Conservation (phyloP, 176 grass and related monocot species). For the Hsuehochloa calcarea region DNA sequence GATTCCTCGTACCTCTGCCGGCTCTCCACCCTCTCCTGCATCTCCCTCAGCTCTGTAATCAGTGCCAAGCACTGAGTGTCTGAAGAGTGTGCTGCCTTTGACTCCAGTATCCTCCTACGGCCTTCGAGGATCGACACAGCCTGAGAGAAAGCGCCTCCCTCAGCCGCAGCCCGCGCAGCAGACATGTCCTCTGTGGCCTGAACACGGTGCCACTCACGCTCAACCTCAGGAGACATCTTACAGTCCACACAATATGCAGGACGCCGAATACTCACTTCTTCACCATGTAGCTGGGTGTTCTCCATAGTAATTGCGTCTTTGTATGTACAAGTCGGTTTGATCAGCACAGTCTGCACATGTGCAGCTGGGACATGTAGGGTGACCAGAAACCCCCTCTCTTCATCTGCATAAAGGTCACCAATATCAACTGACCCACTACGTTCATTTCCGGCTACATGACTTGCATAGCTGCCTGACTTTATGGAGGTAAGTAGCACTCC, state of each 20-base stretch:
- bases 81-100: slow-evolving; percentile 35
- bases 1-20: slow-evolving; percentile 70
- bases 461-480: slow-evolving; percentile 73
- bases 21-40: slow-evolving; percentile 78
- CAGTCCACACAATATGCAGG: slow-evolving; percentile 28
- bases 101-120: slow-evolving; percentile 47
- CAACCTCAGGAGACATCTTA: slow-evolving; percentile 60
- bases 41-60: slow-evolving; percentile 71
- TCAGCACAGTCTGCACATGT: slow-evolving; percentile 43
- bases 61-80: slow-evolving; percentile 63
- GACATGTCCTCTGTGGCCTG: slow-evolving; percentile 75
- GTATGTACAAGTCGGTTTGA: slow-evolving; percentile 57
- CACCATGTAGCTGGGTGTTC: slow-evolving; percentile 41
- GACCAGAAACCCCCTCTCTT: slow-evolving; percentile 82
- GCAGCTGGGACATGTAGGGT: slow-evolving; percentile 41
- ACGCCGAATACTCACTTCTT: slow-evolving; percentile 51
- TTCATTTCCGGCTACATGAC: slow-evolving; percentile 38
- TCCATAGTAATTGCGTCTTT: slow-evolving; percentile 48
- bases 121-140: slow-evolving; percentile 69
- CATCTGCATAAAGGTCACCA: slow-evolving; percentile 87
- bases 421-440: slow-evolving; percentile 61
- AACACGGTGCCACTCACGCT: slow-evolving; percentile 72
- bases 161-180: slow-evolving; percentile 56
- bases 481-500: slow-evolving; percentile 59
- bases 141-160: slow-evolving; percentile 50